Evolutionary conservation across 164 flowering plant species (phyloP).

Genomic region (Vitis riparia): DNA sequence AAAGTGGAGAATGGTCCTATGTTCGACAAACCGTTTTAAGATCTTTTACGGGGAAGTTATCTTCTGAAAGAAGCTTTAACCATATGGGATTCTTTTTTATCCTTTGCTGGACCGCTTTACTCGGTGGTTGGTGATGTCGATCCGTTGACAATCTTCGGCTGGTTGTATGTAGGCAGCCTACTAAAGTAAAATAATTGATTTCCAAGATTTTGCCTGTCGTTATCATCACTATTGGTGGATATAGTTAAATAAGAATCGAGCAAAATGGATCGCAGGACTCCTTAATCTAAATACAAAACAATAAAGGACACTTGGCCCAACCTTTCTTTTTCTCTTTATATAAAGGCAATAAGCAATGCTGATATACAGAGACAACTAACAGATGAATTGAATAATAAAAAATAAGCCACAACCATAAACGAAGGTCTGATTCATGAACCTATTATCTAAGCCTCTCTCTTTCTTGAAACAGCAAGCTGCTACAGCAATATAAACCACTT

Average conservation of each 20-base stretch:
- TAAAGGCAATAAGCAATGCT: neutral
- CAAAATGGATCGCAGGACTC: too few species aligned
- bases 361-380: slow-evolving; percentile 8
- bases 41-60: neutral
- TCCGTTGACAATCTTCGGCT: slow-evolving; percentile 17
- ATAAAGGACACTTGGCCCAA: neutral
- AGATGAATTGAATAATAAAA: neutral
- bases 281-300: too few species aligned
- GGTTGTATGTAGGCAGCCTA: slow-evolving; percentile 7
- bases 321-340: too few species aligned
- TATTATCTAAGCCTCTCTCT: neutral
- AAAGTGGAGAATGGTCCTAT: neutral
- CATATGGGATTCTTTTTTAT: too few species aligned
- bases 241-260: neutral
- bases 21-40: slow-evolving; percentile 1
- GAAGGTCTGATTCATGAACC: neutral
- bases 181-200: slow-evolving; percentile 9
- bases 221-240: neutral
- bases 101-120: neutral
- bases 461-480: slow-evolving; percentile 1
- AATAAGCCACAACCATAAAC: slow-evolving; percentile 1
- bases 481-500: neutral
- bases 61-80: slow-evolving; percentile 6
- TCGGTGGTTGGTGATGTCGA: slow-evolving; percentile 22
- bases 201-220: slow-evolving; percentile 7